Base-by-base conservation (phyloP, 495 filamentous ascomycete genomes). In the Gamarada debralockiae region DNA sequence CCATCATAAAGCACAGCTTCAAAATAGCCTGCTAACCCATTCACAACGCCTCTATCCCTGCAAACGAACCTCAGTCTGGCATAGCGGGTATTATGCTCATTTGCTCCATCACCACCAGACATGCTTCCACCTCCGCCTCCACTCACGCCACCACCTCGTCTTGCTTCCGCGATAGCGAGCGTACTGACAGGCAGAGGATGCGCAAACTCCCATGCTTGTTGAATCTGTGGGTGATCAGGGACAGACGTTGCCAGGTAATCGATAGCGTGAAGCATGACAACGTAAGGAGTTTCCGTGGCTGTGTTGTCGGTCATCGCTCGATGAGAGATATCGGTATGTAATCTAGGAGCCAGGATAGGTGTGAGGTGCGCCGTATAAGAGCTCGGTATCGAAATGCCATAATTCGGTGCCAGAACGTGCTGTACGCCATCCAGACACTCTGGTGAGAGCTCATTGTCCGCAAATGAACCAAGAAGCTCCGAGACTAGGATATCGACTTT, bases 11-110 rank as follows among this genome's bases (percentile, higher is more conserved):
- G 74, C 34, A 93, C 86, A 2, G 89, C 86, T 73, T 99, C 93
- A 65, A 99, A 99, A 63, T 96, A 99, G 0, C 95, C 93, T 1
- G 82, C 95, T 25, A 99, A 68, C 2, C 93, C 93, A 67, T 99
- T 91, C 48, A 92, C 86, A 3, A 92, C 86, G 39, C 92, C 92
- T 15, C 89, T 76, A 49, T 85, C 79, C 43, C 73, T 75, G 46
- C 80, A 81, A 10, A 81, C 82, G 67, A 95, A 97, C 0, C 76
- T 76, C 47, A 90, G 61, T n/a, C 82, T 81, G 23, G 86, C 84
- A 53, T 82, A 83, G 13, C 93, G 78, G 7, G 83, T 72, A 66
- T 99, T 97, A 69, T 99, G 95, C 39, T 90, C 82, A 70, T 98
- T 98, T 13, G 82, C 75, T 17, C 81, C 81, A 53, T 75, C 76